Evolutionary conservation across 768 basidiomycete species (phyloP), one percentile per base, ranked within the genome.

Genomic region (Psilocybe azurescens): DNA sequence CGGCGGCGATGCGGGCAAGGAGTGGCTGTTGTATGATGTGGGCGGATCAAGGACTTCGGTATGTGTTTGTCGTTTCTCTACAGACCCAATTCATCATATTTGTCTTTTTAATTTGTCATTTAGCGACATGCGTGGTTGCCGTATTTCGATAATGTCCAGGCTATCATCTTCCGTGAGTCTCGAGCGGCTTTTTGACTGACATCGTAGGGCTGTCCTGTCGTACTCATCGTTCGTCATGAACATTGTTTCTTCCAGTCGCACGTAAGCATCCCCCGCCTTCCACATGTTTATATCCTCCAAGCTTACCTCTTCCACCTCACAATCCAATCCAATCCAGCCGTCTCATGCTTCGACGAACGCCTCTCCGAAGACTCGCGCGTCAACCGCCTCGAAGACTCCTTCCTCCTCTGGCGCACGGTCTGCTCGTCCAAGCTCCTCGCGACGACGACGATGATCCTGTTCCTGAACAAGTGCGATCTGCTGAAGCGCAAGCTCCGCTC

Each of bases 401-500:
- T 91, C 62, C 78, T 80, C 52, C 81, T 93, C 2, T 93, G 89
- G 89, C 81, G 77, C 29, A 79, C 83, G 1, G 79, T 93, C 46
- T 89, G 88, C 74, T 68, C 78, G 14, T 87, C 84, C 38, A 79
- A 78, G 65, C 78, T 92, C 1, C 84, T 93, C 6, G 72, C 81
- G 8, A 83, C 81, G 57, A 81, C 86, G 10, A 87, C 86, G 58
- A 79, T 91, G 59, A 84, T 91, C 50, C 79, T 91, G 24, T 93
- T 93, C 73, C 74, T 91, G 59, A 93, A 93, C 72, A 93, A 93
- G 62, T 83, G 84, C 61, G 91, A 93, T 62, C 71, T 91, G 3
- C 74, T 92, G 2, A 77, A 83, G 62, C 71, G 79, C 66, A 81
- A 81, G 58, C 75, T 89, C 30, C 72, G 74, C 30, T 68, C 70